These are phyloP conservation scores for Gardenia jasminoides DNA, from an alignment of 257 asterid genomes.

Conservation along the genomic window DNA sequence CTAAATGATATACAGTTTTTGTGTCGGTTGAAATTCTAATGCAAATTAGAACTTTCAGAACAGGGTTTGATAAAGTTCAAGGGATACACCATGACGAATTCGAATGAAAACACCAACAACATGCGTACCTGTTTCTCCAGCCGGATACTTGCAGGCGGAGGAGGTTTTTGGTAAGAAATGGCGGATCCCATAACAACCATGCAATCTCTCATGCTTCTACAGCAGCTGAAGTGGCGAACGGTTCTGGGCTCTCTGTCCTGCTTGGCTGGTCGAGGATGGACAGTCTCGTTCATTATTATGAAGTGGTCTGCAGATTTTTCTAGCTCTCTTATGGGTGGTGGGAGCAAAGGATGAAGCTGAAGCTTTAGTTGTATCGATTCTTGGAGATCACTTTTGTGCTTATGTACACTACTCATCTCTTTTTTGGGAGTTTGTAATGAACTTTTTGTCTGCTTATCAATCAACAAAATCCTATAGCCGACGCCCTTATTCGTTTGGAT, in stretches of 20 bases:
- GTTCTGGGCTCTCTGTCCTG: constrained; percentile 22
- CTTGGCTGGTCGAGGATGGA: constrained; percentile 6
- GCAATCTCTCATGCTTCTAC: constrained; percentile 45
- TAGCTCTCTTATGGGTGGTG: background rate
- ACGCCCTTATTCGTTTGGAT: background rate
- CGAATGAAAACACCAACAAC: background rate
- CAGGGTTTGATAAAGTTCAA: background rate
- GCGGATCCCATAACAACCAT: constrained; percentile 51
- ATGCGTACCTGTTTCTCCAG: constrained; percentile 26
- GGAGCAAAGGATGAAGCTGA: too few relatives aligned
- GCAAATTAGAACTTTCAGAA: too few relatives aligned
- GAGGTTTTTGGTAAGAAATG: constrained; percentile 7
- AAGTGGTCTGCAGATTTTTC: background rate
- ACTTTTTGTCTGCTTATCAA: background rate
- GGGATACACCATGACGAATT: background rate
- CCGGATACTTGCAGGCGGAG: background rate
- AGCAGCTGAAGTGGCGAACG: constrained; percentile 25
- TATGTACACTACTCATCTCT: background rate
- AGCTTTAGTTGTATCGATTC: background rate
- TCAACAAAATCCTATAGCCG: background rate
- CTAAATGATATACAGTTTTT: too few relatives aligned
- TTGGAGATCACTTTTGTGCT: background rate
- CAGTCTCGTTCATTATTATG: constrained; percentile 23
- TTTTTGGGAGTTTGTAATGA: background rate
- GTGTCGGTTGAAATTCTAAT: too few relatives aligned